These are phyloP conservation scores for Elasticomyces elasticus DNA, from an alignment of 495 filamentous ascomycete genomes.

Conservation along the genomic window DNA sequence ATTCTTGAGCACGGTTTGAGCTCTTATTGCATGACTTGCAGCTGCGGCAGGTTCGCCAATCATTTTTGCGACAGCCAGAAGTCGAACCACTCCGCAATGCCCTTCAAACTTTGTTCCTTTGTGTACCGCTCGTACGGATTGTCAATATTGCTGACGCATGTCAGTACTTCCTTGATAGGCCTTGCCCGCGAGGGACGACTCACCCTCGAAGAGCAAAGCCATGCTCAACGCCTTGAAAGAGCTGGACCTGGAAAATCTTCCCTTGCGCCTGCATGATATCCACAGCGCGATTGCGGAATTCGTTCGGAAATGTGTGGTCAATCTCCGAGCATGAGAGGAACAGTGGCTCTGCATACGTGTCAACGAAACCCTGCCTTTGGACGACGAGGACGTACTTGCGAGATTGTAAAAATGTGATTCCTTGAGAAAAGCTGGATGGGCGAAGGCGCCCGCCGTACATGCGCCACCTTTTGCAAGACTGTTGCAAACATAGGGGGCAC, in stretches of 20 bases:
- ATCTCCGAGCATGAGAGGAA: conserved; percentile 24
- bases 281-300: conserved; percentile 19
- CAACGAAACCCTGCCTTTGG: neutral
- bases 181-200: neutral
- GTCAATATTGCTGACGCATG: neutral
- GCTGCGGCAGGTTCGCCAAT: no score
- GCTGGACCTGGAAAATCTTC: conserved; percentile 21
- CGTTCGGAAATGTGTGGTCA: conserved; percentile 23
- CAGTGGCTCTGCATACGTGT: conserved; percentile 9
- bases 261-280: conserved; percentile 20
- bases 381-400: conserved; percentile 1
- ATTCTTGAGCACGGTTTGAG: no score
- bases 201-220: conserved; percentile 21
- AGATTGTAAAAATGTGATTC: conserved; percentile 32
- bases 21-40: no score
- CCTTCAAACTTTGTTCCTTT: neutral
- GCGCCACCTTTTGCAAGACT: conserved; percentile 24
- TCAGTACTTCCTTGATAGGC: neutral
- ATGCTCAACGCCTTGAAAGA: conserved; percentile 23
- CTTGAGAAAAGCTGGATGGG: conserved; percentile 34
- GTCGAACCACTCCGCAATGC: conserved; percentile 1
- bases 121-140: conserved; percentile 3
- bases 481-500: conserved; percentile 35
- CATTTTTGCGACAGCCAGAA: conserved; percentile 2
- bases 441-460: conserved; percentile 33